A percentile compares a stretch with the other conserved stretches of the same genome.
Evolutionary conservation across 2,329 filamentous ascomycete species (phyloP).

Genomic region (Curvularia sp.): DNA sequence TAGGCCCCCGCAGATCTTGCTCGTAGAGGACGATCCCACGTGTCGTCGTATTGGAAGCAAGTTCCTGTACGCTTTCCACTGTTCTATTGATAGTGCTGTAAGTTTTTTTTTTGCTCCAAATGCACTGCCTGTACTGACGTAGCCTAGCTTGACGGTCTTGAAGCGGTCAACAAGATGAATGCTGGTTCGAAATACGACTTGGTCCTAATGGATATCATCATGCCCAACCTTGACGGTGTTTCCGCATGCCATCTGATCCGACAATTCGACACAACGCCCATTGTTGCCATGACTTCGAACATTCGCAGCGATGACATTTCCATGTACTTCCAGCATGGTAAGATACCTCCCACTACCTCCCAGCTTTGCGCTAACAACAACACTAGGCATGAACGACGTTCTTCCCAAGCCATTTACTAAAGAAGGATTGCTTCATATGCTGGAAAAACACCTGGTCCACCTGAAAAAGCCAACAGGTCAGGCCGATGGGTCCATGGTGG

Average conservation of each 20-base stretch:
- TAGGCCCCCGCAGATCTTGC: constrained; percentile 76
- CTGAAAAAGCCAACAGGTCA: constrained; percentile 69
- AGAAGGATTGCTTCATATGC: constrained; percentile 76
- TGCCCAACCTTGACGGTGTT: constrained; percentile 94
- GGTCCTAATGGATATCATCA: constrained; percentile 73
- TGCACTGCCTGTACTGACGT: constrained; percentile 33
- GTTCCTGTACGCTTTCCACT: constrained; percentile 70
- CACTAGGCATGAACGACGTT: constrained; percentile 92
- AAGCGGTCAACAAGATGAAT: constrained; percentile 87
- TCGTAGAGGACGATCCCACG: constrained; percentile 83
- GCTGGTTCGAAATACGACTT: constrained; percentile 69
- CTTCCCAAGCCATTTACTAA: constrained; percentile 96
- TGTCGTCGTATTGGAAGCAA: constrained; percentile 72
- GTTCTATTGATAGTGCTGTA: constrained; percentile 68
- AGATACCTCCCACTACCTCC: constrained; percentile 43
- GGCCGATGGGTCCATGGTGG: constrained; percentile 57
- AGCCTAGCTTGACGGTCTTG: constrained; percentile 77
- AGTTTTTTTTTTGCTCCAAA: constrained; percentile 38
- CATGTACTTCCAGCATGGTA: constrained; percentile 96
- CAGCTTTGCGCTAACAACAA: constrained; percentile 33
- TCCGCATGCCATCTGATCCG: constrained; percentile 93
- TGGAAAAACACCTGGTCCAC: constrained; percentile 88
- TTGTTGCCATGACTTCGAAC: constrained; percentile 98
- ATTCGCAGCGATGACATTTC: constrained; percentile 96
- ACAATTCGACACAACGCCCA: constrained; percentile 83